Evolutionary conservation across 805 yeast species (phyloP), one percentile per base, ranked within the genome.

Genomic region (Myxozyma neotropica): DNA sequence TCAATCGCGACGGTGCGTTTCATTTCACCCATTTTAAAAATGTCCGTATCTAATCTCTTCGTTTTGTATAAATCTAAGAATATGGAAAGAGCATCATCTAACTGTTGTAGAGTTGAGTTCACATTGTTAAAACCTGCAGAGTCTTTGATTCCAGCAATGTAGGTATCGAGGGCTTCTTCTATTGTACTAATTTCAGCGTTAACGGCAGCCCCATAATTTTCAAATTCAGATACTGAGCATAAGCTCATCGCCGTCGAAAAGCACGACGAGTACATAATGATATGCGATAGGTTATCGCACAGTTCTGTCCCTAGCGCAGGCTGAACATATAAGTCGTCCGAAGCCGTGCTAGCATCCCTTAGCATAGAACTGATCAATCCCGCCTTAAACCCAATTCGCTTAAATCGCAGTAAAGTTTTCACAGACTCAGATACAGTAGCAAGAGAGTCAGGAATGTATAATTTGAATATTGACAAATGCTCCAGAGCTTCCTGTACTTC

Each of bases 401-500:
- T 42, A 17, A 61, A 55, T 2, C 47, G 4, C 24, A 61, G 38
- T 13, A 58, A 40, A 15, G 56, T 45, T 27, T 43, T 47, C 6
- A 61, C 31, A 1, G 65, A 46, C 23, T 59, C 65, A 7, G 55
- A 42, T 1, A 55, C 33, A 21, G 40, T 53, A 12, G 55, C 64
- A 17, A 55, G 36, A n/a, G 66, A 58, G 17, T 57, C 55, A 1
- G 63, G 57, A 36, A 53, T 13, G 27, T 24, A 61, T 1, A 29
- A 4, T 38, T 57, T 59, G 43, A 68, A 52, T 21, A 72, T 69
- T 2, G 67, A 66, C 39, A 72, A 57, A 24, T 71, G 68, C 23
- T 64, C 66, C 13, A 60, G 4, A 1, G 73, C 70, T 29, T 68
- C 69, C 51, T 65, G 58, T 1, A 67, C 61, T 10, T 68, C 68